Conservation (phyloP, 148 eudicot genomes). For the Chenopodium suecicum region DNA sequence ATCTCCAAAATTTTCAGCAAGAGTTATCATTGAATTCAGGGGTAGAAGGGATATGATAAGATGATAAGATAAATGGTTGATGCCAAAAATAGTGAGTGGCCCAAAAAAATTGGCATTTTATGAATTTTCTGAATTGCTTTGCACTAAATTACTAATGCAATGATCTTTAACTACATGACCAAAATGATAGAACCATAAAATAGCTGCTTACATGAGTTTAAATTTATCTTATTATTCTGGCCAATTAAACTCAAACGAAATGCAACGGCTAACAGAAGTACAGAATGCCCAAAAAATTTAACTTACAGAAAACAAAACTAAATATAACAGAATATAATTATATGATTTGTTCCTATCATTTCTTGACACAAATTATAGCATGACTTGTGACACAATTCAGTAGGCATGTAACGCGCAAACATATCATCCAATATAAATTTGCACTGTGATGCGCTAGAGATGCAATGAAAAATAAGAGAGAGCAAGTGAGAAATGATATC, state of each 20-base stretch:
- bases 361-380: neutral
- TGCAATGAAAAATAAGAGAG: neutral
- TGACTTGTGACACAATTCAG: neutral
- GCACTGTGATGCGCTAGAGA: neutral
- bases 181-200: neutral
- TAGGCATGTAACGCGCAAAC: neutral
- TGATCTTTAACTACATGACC: neutral
- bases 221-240: neutral
- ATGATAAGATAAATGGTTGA: slow-evolving; percentile 28
- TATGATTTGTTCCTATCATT: neutral
- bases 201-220: neutral
- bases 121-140: neutral
- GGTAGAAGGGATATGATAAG: slow-evolving; percentile 8
- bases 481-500: neutral
- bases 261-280: neutral
- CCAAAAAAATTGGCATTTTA: slow-evolving; percentile 4
- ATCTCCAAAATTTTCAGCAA: slow-evolving; percentile 7
- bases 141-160: neutral
- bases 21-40: neutral
- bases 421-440: neutral
- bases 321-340: too few relatives aligned
- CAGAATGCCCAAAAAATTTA: neutral
- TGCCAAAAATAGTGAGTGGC: neutral
- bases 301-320: neutral
- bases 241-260: too few relatives aligned